phyloP scores from a whole-genome alignment of 352 stramenopile genomes.

The Phytopythium montanum region DNA sequence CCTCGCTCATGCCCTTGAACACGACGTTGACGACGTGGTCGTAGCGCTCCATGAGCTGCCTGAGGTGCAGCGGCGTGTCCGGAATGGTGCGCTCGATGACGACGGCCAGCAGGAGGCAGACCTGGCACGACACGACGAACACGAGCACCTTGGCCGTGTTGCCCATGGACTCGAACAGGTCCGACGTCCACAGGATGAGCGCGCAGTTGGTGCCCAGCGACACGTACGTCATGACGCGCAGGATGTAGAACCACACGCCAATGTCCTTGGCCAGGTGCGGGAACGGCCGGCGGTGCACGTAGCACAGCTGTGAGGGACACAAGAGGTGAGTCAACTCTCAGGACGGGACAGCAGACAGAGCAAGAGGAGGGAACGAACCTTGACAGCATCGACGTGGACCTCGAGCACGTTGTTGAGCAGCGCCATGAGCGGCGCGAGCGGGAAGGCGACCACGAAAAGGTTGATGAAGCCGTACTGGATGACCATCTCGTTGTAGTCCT shows the following conservation, averaged over 20 bases:
- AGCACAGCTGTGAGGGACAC: slow-evolving; percentile 42
- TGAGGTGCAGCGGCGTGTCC: slow-evolving; percentile 53
- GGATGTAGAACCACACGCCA: slow-evolving; percentile 90
- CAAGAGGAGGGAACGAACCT: slow-evolving; percentile 17
- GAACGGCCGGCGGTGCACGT: slow-evolving; percentile 72
- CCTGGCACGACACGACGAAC: slow-evolving; percentile 68
- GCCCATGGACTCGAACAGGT: slow-evolving; percentile 46
- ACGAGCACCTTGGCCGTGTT: slow-evolving; percentile 48
- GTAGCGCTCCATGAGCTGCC: slow-evolving; percentile 50
- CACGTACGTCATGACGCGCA: slow-evolving; percentile 81
- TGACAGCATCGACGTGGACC: slow-evolving; percentile 86
- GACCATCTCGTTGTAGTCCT: slow-evolving; percentile 91
- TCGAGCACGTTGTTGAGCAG: slow-evolving; percentile 91
- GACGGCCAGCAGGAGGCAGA: slow-evolving; percentile 63
- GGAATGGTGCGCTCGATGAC: slow-evolving; percentile 58
- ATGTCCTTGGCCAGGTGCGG: slow-evolving; percentile 83
- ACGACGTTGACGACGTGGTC: slow-evolving; percentile 77
- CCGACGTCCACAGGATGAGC: slow-evolving; percentile 80
- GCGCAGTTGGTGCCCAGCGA: slow-evolving; percentile 74
- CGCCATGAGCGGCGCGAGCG: slow-evolving; percentile 89
- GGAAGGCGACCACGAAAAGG: slow-evolving; percentile 93
- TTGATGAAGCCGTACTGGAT: slow-evolving; percentile 96
- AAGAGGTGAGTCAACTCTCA: not conserved
- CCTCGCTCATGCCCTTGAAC: slow-evolving; percentile 68
- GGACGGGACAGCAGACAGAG: not conserved